Evolutionary conservation across 129 eudicot species (phyloP).

Genomic region (Sambucus nigra): DNA sequence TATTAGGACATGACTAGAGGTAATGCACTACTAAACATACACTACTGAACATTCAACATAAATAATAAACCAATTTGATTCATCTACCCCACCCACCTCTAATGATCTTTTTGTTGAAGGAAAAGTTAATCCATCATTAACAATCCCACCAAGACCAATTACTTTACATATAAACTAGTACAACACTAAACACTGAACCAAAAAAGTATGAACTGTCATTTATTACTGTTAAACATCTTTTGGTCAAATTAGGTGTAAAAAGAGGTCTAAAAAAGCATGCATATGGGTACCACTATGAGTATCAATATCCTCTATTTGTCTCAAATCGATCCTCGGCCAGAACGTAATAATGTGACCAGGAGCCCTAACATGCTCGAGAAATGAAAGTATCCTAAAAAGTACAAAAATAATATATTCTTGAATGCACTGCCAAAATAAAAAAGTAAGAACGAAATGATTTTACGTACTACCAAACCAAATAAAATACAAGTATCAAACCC

Average conservation of each 20-base stretch:
- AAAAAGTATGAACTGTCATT: neutral
- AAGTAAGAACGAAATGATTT: too few species aligned
- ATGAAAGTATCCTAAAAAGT: constrained; percentile 78
- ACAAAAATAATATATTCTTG: too few species aligned
- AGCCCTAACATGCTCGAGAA: constrained; percentile 64
- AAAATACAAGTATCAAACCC: too few species aligned
- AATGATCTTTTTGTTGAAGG: too few species aligned
- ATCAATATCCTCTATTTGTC: constrained; percentile 77
- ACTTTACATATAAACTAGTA: constrained; percentile 17
- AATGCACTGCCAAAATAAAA: too few species aligned
- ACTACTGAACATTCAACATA: too few species aligned
- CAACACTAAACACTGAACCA: constrained; percentile 18
- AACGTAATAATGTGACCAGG: constrained; percentile 72
- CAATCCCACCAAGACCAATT: constrained; percentile 24
- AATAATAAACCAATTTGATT: too few species aligned
- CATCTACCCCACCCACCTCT: too few species aligned
- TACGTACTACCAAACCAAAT: too few species aligned
- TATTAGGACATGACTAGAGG: too few species aligned
- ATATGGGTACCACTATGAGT: constrained; percentile 77
- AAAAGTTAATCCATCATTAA: constrained; percentile 16
- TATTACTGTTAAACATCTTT: constrained; percentile 24
- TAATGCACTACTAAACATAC: too few species aligned
- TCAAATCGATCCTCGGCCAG: constrained; percentile 65
- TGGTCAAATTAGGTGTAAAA: constrained; percentile 31
- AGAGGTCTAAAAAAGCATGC: too few species aligned